phyloP scores from a whole-genome alignment of 768 basidiomycete species.

The Tulasnella sp. region DNA sequence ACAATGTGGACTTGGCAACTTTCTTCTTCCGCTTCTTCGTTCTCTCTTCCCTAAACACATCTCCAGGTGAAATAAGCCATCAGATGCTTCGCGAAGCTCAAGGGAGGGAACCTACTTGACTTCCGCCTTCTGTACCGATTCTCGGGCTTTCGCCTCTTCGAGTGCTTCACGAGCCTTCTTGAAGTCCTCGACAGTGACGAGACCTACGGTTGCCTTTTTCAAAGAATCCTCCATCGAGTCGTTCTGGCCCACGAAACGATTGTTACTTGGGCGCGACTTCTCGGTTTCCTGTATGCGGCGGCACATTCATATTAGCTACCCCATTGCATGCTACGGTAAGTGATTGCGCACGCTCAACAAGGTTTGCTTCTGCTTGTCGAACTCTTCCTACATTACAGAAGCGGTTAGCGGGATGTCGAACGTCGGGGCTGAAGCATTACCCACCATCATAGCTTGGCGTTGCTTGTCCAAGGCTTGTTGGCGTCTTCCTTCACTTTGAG shows the following conservation, averaged over 20 bases:
- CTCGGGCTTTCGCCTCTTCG: slow-evolving; percentile 85
- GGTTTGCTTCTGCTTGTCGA: slow-evolving; percentile 71
- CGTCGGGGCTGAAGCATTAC: slow-evolving; percentile 21
- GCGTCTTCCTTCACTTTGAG: slow-evolving; percentile 76
- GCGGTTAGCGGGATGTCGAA: neutral
- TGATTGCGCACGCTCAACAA: slow-evolving; percentile 50
- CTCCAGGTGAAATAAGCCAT: slow-evolving; percentile 27
- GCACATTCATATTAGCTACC: neutral
- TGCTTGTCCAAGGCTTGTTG: slow-evolving; percentile 83
- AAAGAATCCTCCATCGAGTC: slow-evolving; percentile 92
- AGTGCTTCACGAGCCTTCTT: slow-evolving; percentile 82
- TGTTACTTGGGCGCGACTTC: slow-evolving; percentile 80
- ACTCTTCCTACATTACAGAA: slow-evolving; percentile 61
- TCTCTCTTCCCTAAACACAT: slow-evolving; percentile 31
- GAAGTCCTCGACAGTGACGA: slow-evolving; percentile 89
- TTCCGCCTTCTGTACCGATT: slow-evolving; percentile 79
- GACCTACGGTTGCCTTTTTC: slow-evolving; percentile 86
- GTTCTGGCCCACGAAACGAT: slow-evolving; percentile 89
- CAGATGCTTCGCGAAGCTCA: neutral
- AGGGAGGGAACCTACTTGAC: slow-evolving; percentile 66
- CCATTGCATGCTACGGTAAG: neutral
- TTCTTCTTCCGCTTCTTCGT: slow-evolving; percentile 87
- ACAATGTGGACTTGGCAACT: slow-evolving; percentile 78
- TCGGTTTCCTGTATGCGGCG: slow-evolving; percentile 61
- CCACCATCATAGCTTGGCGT: slow-evolving; percentile 49